A percentile compares a stretch with the other conserved stretches of the same genome.
These are phyloP conservation scores for Solanum arcanum DNA, from an alignment of 257 asterid genomes.

Conservation along the genomic window DNA sequence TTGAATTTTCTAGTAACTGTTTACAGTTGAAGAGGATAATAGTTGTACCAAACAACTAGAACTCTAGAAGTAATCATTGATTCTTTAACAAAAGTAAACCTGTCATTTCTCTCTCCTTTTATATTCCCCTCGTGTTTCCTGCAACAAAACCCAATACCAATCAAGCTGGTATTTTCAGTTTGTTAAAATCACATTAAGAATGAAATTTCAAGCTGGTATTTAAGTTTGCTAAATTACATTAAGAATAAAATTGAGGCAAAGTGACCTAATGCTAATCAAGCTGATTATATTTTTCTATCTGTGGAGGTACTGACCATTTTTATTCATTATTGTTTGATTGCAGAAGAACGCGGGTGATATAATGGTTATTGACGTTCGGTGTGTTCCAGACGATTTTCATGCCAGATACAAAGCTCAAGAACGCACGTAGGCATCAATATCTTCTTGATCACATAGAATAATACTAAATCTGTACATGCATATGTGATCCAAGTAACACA, in stretches of 20 bases:
- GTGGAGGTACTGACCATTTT: not conserved
- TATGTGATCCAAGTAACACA: not conserved
- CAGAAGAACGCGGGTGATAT: constrained; percentile 89
- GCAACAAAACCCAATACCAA: not conserved
- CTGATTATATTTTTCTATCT: not conserved
- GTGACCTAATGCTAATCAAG: not conserved
- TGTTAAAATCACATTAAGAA: not conserved
- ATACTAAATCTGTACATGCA: not conserved
- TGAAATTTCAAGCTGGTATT: not conserved
- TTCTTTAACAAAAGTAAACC: not conserved
- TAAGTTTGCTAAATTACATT: not conserved
- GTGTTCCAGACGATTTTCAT: constrained; percentile 84
- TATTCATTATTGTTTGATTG: constrained; percentile 15
- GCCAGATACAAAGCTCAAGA: constrained; percentile 80
- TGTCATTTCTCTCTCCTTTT: not conserved
- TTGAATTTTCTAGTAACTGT: not conserved
- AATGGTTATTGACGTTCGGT: constrained; percentile 58
- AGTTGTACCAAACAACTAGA: not conserved
- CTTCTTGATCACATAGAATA: not conserved
- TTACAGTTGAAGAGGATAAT: not conserved
- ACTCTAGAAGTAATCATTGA: not conserved
- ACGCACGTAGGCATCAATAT: constrained; percentile 83
- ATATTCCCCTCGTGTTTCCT: not conserved
- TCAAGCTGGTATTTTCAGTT: not conserved
- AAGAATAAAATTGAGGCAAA: not conserved